Conservation (phyloP, 2,329 filamentous ascomycete genomes). For the Orbilia oligospora region DNA sequence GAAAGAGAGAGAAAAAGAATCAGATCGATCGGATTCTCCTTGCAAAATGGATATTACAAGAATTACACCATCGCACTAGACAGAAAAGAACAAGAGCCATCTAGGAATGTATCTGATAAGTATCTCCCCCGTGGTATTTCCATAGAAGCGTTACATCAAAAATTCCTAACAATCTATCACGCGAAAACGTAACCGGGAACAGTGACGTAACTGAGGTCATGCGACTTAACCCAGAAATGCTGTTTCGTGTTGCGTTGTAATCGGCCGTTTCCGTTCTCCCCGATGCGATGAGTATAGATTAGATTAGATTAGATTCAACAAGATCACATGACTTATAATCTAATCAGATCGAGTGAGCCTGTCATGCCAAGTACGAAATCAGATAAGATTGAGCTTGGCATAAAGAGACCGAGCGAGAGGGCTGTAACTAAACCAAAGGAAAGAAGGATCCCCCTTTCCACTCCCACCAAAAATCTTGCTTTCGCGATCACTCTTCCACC, state of each 20-base stretch:
- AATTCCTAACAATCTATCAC: too few relatives aligned
- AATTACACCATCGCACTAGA: slow-evolving; percentile 2
- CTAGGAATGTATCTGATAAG: not conserved
- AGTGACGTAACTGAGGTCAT: slow-evolving; percentile 44
- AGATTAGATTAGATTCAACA: too few relatives aligned
- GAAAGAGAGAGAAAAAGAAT: too few relatives aligned
- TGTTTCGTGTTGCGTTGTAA: slow-evolving; percentile 21
- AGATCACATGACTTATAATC: not conserved
- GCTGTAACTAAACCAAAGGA: not conserved
- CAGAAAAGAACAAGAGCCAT: not conserved
- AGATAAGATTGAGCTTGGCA: slow-evolving; percentile 22
- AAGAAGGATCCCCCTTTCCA: slow-evolving; percentile 18
- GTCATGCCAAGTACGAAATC: not conserved
- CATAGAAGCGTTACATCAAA: not conserved
- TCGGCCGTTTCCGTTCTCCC: slow-evolving; percentile 11
- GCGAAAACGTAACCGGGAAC: too few relatives aligned
- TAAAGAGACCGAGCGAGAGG: not conserved
- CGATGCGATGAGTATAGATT: slow-evolving; percentile 21
- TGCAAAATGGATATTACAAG: not conserved
- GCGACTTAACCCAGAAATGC: slow-evolving; percentile 12
- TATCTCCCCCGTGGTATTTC: not conserved
- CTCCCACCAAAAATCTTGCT: slow-evolving; percentile 10
- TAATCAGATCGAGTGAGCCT: not conserved
- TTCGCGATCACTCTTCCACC: not conserved
- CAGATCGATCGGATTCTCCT: slow-evolving; percentile 26